Percentiles rank a stretch among this genome's conserved stretches.
These are phyloP conservation scores for Tylopilus sp. DNA, from an alignment of 1,284 basidiomycete genomes.

Conservation along the genomic window DNA sequence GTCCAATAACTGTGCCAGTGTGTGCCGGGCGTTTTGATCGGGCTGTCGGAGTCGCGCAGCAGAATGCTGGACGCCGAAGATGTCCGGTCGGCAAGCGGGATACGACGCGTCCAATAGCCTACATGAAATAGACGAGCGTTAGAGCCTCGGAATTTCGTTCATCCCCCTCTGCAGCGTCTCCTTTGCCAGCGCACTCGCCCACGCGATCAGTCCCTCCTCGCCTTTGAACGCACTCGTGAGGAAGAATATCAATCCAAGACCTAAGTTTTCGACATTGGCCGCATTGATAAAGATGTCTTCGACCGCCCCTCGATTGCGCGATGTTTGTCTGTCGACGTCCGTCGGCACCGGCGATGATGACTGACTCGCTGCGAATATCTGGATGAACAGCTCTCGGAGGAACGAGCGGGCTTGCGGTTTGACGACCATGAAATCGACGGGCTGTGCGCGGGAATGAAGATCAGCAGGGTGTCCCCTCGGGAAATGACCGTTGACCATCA, in stretches of 20 bases:
- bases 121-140: neutral
- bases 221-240: constrained; percentile 48
- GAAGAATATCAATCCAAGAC: constrained; percentile 69
- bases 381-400: constrained; percentile 62
- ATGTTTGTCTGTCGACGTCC: constrained; percentile 37
- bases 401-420: constrained; percentile 64
- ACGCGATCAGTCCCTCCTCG: constrained; percentile 49
- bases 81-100: too few species aligned
- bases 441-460: constrained; percentile 41
- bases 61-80: too few species aligned
- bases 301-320: constrained; percentile 55
- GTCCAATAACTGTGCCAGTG: too few species aligned
- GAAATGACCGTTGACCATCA: constrained; percentile 26
- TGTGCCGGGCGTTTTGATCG: too few species aligned
- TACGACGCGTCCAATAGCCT: neutral
- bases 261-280: constrained; percentile 53
- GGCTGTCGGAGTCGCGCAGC: too few species aligned
- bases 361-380: constrained; percentile 73
- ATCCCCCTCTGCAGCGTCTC: constrained; percentile 63
- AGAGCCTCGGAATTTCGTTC: constrained; percentile 48
- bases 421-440: constrained; percentile 78
- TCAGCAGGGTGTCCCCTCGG: neutral
- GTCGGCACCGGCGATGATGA: constrained; percentile 59
- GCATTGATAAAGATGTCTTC: constrained; percentile 74
- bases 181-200: constrained; percentile 62